These are phyloP conservation scores for Fusarium camptoceras DNA, from an alignment of 2,329 filamentous ascomycete genomes.

Conservation along the genomic window DNA sequence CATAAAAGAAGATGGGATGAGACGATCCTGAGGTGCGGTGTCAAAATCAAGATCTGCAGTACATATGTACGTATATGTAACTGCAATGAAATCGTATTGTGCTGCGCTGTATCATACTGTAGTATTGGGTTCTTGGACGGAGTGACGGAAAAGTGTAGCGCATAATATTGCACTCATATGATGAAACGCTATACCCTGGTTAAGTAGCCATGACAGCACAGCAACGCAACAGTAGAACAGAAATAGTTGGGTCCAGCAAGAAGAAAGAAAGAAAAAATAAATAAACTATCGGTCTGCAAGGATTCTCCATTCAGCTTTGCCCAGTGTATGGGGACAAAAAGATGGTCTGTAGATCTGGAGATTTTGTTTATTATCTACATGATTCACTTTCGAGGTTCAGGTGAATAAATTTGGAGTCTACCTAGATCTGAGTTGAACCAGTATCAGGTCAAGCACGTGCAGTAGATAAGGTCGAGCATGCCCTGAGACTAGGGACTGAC, in stretches of 20 bases:
- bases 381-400: conserved; percentile 5
- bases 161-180: conserved; percentile 35
- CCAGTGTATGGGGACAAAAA: not conserved
- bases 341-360: conserved; percentile 17
- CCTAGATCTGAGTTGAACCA: conserved; percentile 8
- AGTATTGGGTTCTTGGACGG: not conserved
- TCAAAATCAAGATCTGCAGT: conserved; percentile 18
- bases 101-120: not conserved
- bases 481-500: conserved; percentile 20
- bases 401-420: conserved; percentile 7
- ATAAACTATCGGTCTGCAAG: conserved; percentile 33
- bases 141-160: conserved; percentile 7
- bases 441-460: conserved; percentile 38
- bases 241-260: conserved; percentile 11
- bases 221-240: conserved; percentile 6
- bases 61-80: not conserved
- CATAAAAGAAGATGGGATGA: conserved; percentile 24
- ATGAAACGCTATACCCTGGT: conserved; percentile 39
- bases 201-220: conserved; percentile 38
- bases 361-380: not conserved
- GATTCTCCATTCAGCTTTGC: conserved; percentile 21
- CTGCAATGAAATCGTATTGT: conserved; percentile 1
- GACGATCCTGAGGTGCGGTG: conserved; percentile 25
- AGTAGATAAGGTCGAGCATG: conserved; percentile 16
- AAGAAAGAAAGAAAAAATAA: not conserved